Conservation (phyloP, 495 filamentous ascomycete species). For the Amphirosellinia nigrospora region DNA sequence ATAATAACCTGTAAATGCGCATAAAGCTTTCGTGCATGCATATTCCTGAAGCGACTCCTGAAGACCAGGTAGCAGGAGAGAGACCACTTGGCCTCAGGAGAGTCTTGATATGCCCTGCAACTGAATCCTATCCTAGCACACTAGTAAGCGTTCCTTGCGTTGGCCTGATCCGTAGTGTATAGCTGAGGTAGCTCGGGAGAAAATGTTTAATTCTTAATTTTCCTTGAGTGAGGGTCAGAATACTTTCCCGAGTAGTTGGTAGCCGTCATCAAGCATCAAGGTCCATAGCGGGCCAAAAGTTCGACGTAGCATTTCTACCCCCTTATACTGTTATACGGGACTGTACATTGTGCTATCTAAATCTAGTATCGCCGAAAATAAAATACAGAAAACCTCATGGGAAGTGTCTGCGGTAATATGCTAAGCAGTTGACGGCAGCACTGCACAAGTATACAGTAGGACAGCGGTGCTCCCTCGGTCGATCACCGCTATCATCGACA, state of each 20-base stretch:
- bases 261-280: background rate
- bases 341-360: too few relatives aligned
- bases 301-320: background rate
- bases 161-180: too few relatives aligned
- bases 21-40: conserved; percentile 19
- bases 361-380: background rate
- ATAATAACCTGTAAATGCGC: conserved; percentile 4
- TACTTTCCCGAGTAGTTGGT: background rate
- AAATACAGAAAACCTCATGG: background rate
- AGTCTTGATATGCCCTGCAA: background rate
- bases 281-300: background rate
- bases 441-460: too few relatives aligned
- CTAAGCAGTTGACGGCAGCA: too few relatives aligned
- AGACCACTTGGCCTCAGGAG: conserved; percentile 15
- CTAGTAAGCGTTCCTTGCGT: background rate
- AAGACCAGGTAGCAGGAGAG: background rate
- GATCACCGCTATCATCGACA: conserved; percentile 8
- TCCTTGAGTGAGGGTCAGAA: background rate
- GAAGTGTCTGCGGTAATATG: background rate
- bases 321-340: too few relatives aligned
- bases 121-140: background rate
- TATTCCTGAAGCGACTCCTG: background rate
- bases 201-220: background rate
- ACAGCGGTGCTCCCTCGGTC: conserved; percentile 15
- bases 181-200: conserved; percentile 4